phyloP scores from a whole-genome alignment of 2,329 filamentous ascomycete genomes.

The Pseudocercospora fijiensis region DNA sequence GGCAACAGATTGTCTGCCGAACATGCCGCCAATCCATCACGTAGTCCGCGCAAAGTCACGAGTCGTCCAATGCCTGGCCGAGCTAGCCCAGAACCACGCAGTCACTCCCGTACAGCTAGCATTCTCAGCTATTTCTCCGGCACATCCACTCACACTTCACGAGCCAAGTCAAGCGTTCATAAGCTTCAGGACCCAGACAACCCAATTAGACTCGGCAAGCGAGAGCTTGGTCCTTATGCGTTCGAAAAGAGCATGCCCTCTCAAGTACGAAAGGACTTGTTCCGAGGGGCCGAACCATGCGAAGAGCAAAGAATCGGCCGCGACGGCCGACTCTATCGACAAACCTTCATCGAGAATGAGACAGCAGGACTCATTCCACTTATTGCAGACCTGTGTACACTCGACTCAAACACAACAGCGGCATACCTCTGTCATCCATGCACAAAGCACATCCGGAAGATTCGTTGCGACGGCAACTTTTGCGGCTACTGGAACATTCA shows the following conservation, averaged over 20 bases:
- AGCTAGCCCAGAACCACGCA: not conserved
- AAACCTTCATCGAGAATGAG: conserved; percentile 47
- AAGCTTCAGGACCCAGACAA: conserved; percentile 15
- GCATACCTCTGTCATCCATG: conserved; percentile 77
- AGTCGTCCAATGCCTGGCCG: conserved; percentile 1
- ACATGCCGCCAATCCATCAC: not conserved
- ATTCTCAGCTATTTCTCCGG: conserved; percentile 23
- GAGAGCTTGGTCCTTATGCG: conserved; percentile 50
- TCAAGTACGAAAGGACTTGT: conserved; percentile 44
- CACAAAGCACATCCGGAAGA: conserved; percentile 77
- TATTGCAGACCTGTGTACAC: conserved; percentile 52
- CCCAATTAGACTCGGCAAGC: conserved; percentile 37
- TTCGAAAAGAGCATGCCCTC: conserved; percentile 49
- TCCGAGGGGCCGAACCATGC: conserved; percentile 43
- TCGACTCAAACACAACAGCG: conserved; percentile 63
- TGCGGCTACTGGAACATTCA: conserved; percentile 96
- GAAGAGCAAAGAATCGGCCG: conserved; percentile 44
- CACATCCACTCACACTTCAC: conserved; percentile 15
- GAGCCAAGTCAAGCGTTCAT: conserved; percentile 12
- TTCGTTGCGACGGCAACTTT: conserved; percentile 81
- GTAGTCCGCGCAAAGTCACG: conserved; percentile 15
- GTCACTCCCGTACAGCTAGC: not conserved
- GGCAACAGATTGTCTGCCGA: conserved; percentile 1
- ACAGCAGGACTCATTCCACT: conserved; percentile 47
- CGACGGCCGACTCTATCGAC: conserved; percentile 44